Evolutionary conservation across 2,329 filamentous ascomycete species (phyloP).

Genomic region (Hirsutella thompsonii): DNA sequence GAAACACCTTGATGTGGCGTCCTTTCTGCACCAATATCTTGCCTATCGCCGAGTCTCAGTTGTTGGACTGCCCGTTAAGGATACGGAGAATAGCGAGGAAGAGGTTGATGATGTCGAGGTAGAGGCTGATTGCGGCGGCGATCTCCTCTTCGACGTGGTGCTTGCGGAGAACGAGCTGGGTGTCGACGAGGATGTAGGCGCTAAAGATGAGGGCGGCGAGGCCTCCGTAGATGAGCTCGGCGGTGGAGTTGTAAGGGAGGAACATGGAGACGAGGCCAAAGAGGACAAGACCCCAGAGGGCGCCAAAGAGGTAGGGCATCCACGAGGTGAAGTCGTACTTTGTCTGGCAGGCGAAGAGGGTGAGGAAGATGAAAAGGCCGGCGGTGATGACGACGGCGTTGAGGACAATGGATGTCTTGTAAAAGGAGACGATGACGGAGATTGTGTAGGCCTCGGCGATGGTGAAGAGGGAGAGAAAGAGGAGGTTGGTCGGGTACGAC

Average conservation of each 20-base stretch:
- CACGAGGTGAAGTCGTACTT: constrained; percentile 98
- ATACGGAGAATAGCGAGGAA: constrained; percentile 94
- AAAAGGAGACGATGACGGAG: constrained; percentile 85
- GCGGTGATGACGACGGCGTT: constrained; percentile 83
- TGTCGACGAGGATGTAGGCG: constrained; percentile 91
- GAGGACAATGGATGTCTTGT: constrained; percentile 70
- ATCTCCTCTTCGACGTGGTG: constrained; percentile 99
- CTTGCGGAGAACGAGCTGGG: constrained; percentile 86
- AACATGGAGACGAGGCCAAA: constrained; percentile 91
- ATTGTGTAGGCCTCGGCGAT: constrained; percentile 87
- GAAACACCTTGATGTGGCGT: no score
- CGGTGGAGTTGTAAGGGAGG: constrained; percentile 69
- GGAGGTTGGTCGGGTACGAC: constrained; percentile 84
- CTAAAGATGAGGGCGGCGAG: constrained; percentile 80
- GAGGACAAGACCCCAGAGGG: constrained; percentile 77
- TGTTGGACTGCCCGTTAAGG: constrained; percentile 89
- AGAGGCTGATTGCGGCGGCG: constrained; percentile 84
- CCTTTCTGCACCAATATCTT: constrained; percentile 1
- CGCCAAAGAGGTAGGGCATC: constrained; percentile 90
- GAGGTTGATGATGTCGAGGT: constrained; percentile 92
- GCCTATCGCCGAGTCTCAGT: constrained; percentile 34
- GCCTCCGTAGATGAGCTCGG: constrained; percentile 77
- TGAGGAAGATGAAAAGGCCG: constrained; percentile 67
- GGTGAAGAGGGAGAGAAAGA: constrained; percentile 87
- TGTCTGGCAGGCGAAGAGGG: constrained; percentile 86